A percentile compares a stretch with the other conserved stretches of the same genome.
Evolutionary conservation across 257 asterid genomes (phyloP).

Genomic region (Solanum medicagineum): DNA sequence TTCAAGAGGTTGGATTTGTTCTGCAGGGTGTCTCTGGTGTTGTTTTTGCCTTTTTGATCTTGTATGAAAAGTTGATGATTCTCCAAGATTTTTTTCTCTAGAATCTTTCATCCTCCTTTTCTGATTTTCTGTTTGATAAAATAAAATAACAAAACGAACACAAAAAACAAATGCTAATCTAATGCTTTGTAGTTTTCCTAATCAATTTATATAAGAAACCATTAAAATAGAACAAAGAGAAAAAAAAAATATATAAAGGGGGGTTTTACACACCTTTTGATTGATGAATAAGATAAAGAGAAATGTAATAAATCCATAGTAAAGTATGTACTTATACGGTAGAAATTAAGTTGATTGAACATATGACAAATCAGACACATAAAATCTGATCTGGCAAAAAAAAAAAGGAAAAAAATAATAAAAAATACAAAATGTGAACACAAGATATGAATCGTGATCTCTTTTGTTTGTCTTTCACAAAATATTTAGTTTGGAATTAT

Average conservation of each 20-base stretch:
- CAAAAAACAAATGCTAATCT: background rate
- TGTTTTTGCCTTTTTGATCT: slow-evolving; percentile 16
- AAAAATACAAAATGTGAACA: background rate
- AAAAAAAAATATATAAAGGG: background rate
- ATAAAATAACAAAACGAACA: background rate
- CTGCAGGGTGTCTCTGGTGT: slow-evolving; percentile 40
- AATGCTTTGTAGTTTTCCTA: too few species aligned
- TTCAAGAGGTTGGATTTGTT: slow-evolving; percentile 55
- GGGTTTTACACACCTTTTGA: background rate
- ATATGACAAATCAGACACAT: background rate
- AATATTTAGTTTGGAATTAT: background rate
- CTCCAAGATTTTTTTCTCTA: slow-evolving; percentile 6
- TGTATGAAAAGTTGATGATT: background rate
- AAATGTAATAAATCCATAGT: background rate
- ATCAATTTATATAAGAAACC: background rate
- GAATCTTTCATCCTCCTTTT: slow-evolving; percentile 7
- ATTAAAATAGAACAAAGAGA: background rate
- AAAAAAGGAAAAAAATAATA: background rate
- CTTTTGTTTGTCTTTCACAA: background rate
- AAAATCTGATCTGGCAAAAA: background rate
- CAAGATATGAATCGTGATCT: background rate
- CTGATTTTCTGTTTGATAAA: background rate
- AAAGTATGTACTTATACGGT: background rate
- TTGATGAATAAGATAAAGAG: background rate
- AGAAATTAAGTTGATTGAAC: background rate